A percentile compares a stretch with the other conserved stretches of the same genome.
These are phyloP conservation scores for Agaricales sp. DNA, from an alignment of 1,284 basidiomycete species.

Conservation along the genomic window DNA sequence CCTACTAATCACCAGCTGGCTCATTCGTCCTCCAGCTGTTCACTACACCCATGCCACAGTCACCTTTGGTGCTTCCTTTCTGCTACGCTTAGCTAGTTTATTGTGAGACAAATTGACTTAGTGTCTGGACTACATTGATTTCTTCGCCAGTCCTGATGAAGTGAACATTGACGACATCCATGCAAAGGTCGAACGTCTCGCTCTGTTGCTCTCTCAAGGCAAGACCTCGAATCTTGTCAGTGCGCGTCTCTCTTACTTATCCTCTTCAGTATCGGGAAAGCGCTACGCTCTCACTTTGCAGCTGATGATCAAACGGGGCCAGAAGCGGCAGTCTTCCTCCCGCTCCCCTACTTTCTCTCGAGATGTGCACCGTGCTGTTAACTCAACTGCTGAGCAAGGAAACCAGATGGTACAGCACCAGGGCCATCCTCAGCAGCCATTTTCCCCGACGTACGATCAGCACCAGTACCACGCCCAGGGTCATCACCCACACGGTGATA, in stretches of 20 bases:
- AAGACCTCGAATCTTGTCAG: constrained; percentile 16
- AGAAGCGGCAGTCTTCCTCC: constrained; percentile 48
- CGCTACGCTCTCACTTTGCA: constrained; percentile 83
- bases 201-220: constrained; percentile 70
- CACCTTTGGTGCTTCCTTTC: constrained; percentile 84
- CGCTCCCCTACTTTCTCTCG: constrained; percentile 45
- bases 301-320: constrained; percentile 75
- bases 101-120: constrained; percentile 71
- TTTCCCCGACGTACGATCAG: constrained; percentile 34
- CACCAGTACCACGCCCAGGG: constrained; percentile 15
- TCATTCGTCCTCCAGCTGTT: constrained; percentile 45
- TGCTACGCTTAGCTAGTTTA: constrained; percentile 75
- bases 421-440: constrained; percentile 27
- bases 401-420: constrained; percentile 20
- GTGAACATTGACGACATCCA: constrained; percentile 71
- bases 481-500: constrained; percentile 16
- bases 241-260: constrained; percentile 6
- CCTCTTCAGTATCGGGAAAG: constrained; percentile 67
- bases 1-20: constrained; percentile 11
- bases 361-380: constrained; percentile 15
- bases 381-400: constrained; percentile 26
- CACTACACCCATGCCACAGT: constrained; percentile 88
- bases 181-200: constrained; percentile 69
- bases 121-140: no score
- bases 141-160: constrained; percentile 58